Percentiles rank a stretch among this genome's conserved stretches.
Conservation (phyloP, 345 rosid species). For the Stellera chamaejasme region DNA sequence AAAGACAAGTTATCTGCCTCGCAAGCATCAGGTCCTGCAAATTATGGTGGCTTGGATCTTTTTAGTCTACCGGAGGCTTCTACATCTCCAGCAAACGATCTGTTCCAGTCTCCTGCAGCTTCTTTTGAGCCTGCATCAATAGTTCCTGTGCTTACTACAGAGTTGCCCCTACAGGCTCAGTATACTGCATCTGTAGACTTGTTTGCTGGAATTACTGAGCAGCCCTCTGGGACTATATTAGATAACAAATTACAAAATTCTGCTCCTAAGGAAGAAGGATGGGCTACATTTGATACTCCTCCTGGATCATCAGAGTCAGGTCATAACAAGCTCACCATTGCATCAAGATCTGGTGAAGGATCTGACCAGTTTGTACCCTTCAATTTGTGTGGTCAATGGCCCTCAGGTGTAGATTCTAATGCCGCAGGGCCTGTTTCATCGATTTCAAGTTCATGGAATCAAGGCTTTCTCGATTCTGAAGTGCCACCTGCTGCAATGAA, state of each 20-base stretch:
- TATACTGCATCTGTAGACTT: conserved; percentile 37
- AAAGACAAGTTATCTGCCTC: conserved; percentile 30
- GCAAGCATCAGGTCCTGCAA: conserved; percentile 24
- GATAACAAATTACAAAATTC: conserved; percentile 24
- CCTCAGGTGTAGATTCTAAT: conserved; percentile 31
- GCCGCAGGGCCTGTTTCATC: conserved; percentile 29
- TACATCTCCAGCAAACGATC: conserved; percentile 45
- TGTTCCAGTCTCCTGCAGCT: conserved; percentile 50
- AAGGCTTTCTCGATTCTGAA: conserved; percentile 25
- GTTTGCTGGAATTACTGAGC: conserved; percentile 37
- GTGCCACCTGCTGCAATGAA: conserved; percentile 19
- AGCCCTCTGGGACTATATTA: conserved; percentile 26
- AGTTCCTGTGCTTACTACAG: conserved; percentile 22
- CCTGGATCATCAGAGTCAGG: conserved; percentile 28
- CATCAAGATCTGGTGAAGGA: conserved; percentile 21
- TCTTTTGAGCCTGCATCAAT: conserved; percentile 26
- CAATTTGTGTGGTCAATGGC: conserved; percentile 41
- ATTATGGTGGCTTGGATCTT: conserved; percentile 36
- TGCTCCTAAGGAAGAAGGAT: conserved; percentile 56
- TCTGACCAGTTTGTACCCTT: conserved; percentile 32
- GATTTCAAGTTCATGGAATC: conserved; percentile 41
- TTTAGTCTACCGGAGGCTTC: conserved; percentile 28
- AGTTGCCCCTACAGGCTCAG: conserved; percentile 37
- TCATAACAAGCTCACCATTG: conserved; percentile 20
- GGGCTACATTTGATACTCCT: conserved; percentile 86